These are phyloP conservation scores for Akanthomyces muscarius DNA, from an alignment of 2,329 filamentous ascomycete genomes.

Conservation along the genomic window DNA sequence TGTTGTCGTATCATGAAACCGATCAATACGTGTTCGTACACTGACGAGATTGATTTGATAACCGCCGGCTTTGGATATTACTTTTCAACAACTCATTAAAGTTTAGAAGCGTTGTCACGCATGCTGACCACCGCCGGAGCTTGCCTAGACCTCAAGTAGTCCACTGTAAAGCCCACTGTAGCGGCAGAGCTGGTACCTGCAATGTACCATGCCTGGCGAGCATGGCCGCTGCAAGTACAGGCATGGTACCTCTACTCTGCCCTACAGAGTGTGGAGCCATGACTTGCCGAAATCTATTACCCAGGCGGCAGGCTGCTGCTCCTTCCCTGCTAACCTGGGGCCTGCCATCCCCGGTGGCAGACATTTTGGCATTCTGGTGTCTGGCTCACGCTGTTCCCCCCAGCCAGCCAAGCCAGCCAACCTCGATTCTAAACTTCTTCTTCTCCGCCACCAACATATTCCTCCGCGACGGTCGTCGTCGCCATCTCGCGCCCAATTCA, in stretches of 20 bases:
- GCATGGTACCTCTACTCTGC: not conserved
- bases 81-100: not conserved
- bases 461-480: not conserved
- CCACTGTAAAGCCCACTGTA: not conserved
- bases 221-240: not conserved
- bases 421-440: conserved; percentile 7
- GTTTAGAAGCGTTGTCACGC: not conserved
- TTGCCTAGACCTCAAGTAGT: not conserved
- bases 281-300: not conserved
- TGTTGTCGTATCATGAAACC: no score
- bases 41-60: no score
- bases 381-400: not conserved
- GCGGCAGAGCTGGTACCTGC: not conserved
- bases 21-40: no score
- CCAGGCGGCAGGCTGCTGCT: not conserved
- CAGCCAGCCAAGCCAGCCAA: not conserved
- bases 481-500: not conserved
- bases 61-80: no score
- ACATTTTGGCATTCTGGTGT: not conserved
- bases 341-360: not conserved
- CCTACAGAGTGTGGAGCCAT: not conserved
- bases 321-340: not conserved
- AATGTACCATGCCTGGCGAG: not conserved
- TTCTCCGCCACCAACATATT: not conserved
- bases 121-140: not conserved